A percentile compares a stretch with the other conserved stretches of the same genome.
Conservation (phyloP, 495 filamentous ascomycete species). For the Daldinia loculata region DNA sequence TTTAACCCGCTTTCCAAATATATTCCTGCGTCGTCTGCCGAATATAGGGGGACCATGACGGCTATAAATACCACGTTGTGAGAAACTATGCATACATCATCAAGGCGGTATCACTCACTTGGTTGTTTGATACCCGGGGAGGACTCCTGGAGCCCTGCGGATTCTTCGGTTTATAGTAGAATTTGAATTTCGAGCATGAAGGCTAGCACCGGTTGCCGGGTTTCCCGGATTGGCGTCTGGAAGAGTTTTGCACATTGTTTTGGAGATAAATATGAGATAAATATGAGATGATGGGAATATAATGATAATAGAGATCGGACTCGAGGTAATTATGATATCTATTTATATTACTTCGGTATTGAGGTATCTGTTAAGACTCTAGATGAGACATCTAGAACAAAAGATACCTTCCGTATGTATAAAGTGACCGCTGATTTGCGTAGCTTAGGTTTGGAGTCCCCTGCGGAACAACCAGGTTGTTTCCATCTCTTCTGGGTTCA, state of each 20-base stretch:
- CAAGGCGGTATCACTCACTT: too few species aligned
- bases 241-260: background rate
- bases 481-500: background rate
- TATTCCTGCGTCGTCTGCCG: too few species aligned
- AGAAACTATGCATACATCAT: too few species aligned
- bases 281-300: background rate
- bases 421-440: background rate
- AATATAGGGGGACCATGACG: too few species aligned
- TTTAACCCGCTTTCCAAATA: too few species aligned
- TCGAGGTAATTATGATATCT: background rate
- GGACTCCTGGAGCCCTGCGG: too few species aligned
- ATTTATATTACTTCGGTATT: background rate
- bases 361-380: background rate
- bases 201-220: background rate
- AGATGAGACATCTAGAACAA: background rate
- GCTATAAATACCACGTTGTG: too few species aligned
- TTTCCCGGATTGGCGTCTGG: background rate
- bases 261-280: too few species aligned
- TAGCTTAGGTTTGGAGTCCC: background rate
- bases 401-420: background rate
- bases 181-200: background rate
- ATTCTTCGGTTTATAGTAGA: too few species aligned
- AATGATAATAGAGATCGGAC: background rate
- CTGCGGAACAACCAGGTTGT: background rate
- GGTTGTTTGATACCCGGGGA: too few species aligned